Conservation (phyloP, 1,139 yeast species). For the Candida sp. region DNA sequence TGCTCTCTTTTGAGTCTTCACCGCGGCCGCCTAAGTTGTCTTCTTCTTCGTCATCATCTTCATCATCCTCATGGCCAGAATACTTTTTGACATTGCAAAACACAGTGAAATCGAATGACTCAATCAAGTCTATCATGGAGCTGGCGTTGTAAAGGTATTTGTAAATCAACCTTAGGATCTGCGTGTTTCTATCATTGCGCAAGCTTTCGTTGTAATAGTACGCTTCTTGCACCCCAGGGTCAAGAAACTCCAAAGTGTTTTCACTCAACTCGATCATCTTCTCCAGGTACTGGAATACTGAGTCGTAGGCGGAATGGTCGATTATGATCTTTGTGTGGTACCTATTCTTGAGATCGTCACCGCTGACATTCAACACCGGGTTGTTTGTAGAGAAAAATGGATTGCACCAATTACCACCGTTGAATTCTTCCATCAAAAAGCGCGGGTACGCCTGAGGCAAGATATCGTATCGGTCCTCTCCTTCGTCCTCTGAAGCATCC, state of each 20-base stretch:
- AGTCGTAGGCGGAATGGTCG: constrained; percentile 51
- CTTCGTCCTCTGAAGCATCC: constrained; percentile 39
- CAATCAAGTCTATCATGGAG: constrained; percentile 55
- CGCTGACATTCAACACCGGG: constrained; percentile 45
- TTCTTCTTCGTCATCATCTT: constrained; percentile 13
- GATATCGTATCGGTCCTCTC: constrained; percentile 38
- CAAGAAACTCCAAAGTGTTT: constrained; percentile 45
- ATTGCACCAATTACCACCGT: constrained; percentile 78
- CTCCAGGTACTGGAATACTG: constrained; percentile 35
- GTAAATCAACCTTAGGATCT: constrained; percentile 55
- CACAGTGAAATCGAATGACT: constrained; percentile 66
- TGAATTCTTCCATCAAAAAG: constrained; percentile 62
- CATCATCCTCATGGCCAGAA: constrained; percentile 21
- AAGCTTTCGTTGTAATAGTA: constrained; percentile 40
- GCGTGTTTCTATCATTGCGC: constrained; percentile 55
- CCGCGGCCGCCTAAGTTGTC: not conserved
- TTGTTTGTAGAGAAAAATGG: constrained; percentile 57
- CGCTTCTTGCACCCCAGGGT: constrained; percentile 35
- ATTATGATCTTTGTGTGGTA: constrained; percentile 52
- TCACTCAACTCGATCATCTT: constrained; percentile 43
- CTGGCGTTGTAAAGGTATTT: constrained; percentile 55
- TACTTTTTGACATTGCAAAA: constrained; percentile 45
- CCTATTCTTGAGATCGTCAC: constrained; percentile 47
- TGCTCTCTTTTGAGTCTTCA: constrained; percentile 4
- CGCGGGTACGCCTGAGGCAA: constrained; percentile 75